Evolutionary conservation across 148 eudicot species (phyloP).

Genomic region (Fagopyrum homotropicum): DNA sequence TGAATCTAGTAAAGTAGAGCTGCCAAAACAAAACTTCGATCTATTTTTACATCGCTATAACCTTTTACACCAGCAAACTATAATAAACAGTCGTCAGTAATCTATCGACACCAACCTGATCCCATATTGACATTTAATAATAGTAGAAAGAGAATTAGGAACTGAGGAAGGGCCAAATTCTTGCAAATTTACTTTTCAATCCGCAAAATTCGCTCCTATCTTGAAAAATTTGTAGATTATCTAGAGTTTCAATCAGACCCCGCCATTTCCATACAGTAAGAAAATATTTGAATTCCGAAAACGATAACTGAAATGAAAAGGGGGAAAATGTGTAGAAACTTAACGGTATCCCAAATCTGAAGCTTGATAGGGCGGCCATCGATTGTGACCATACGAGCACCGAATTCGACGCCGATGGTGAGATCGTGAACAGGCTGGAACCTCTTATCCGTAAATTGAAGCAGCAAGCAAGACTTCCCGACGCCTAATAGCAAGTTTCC

Average conservation of each 20-base stretch:
- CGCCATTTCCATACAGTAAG: not conserved
- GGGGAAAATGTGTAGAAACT: not conserved
- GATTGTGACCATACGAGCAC: slow-evolving; percentile 63
- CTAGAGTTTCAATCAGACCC: not conserved
- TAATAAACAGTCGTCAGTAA: not conserved
- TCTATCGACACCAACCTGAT: not conserved
- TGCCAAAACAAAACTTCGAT: not conserved
- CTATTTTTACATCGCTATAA: not conserved
- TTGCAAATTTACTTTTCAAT: not conserved
- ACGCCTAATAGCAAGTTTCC: slow-evolving; percentile 34
- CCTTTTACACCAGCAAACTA: not conserved
- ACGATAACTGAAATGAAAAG: not conserved
- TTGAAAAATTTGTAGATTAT: not conserved
- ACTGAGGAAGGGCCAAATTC: not conserved
- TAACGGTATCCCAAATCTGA: slow-evolving; percentile 82
- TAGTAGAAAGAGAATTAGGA: not conserved
- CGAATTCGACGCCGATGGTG: slow-evolving; percentile 74
- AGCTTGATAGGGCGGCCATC: slow-evolving; percentile 55
- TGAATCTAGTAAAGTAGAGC: not conserved
- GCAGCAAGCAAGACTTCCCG: slow-evolving; percentile 62
- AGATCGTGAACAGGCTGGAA: slow-evolving; percentile 78
- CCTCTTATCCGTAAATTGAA: slow-evolving; percentile 76
- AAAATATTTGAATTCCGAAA: not conserved
- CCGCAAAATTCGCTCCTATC: not conserved
- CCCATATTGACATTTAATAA: not conserved